Conservation (phyloP, 768 basidiomycete species). For the Termitomyces sp. region DNA sequence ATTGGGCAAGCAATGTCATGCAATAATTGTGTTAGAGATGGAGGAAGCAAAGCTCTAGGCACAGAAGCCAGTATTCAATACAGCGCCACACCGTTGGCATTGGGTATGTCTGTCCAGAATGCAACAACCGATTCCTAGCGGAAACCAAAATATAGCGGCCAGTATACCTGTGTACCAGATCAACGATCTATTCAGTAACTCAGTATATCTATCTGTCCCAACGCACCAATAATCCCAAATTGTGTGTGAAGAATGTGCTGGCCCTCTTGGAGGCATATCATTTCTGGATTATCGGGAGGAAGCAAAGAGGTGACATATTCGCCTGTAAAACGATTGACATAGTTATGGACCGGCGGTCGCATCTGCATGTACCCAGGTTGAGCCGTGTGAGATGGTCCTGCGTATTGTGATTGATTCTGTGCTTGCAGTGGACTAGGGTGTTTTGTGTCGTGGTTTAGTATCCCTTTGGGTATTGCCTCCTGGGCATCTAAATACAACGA, state of each 20-base stretch:
- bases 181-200: background rate
- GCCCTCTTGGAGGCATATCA: conserved; percentile 80
- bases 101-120: conserved; percentile 68
- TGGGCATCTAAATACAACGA: background rate
- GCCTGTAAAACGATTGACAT: conserved; percentile 58
- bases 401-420: background rate
- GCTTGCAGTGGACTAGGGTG: background rate
- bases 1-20: background rate
- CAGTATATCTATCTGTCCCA: background rate
- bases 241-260: conserved; percentile 59
- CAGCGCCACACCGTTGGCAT: conserved; percentile 50
- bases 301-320: conserved; percentile 58
- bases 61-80: conserved; percentile 44
- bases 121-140: conserved; percentile 75
- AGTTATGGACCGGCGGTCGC: conserved; percentile 60
- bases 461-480: conserved; percentile 1
- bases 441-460: conserved; percentile 8
- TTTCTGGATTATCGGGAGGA: conserved; percentile 78
- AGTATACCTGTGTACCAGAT: conserved; percentile 51
- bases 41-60: conserved; percentile 15
- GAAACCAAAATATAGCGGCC: conserved; percentile 87
- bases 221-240: conserved; percentile 69
- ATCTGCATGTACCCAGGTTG: conserved; percentile 10
- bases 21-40: background rate
- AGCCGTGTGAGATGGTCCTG: conserved; percentile 20